These are phyloP conservation scores for Beta lomatogona DNA, from an alignment of 179 eudicot genomes.

Conservation along the genomic window DNA sequence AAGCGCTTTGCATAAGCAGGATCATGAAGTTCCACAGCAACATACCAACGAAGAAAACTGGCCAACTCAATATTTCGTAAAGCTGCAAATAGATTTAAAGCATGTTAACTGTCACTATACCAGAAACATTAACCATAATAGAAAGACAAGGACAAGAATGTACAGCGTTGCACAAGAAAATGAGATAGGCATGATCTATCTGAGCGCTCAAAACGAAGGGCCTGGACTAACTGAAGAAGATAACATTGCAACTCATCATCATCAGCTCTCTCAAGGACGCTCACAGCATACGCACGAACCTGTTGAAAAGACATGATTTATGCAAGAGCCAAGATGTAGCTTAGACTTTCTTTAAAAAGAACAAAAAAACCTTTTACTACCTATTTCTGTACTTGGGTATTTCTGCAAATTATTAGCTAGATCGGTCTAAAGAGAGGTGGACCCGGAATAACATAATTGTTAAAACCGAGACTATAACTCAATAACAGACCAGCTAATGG, in stretches of 20 bases:
- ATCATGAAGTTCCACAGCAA: slow-evolving; percentile 97
- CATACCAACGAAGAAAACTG: slow-evolving; percentile 99
- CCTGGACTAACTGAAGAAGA: slow-evolving; percentile 97
- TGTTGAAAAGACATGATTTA: slow-evolving; percentile 31
- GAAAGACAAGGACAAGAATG: slow-evolving; percentile 10
- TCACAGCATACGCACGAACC: slow-evolving; percentile 99
- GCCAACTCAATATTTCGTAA: slow-evolving; percentile 85
- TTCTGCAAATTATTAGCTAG: too few relatives aligned
- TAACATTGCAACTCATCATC: slow-evolving; percentile 99
- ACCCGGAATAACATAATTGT: not conserved
- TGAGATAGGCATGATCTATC: slow-evolving; percentile 93
- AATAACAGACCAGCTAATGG: not conserved
- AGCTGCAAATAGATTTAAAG: slow-evolving; percentile 49
- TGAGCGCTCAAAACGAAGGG: slow-evolving; percentile 97
- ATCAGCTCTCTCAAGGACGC: slow-evolving; percentile 94
- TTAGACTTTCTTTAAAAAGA: not conserved
- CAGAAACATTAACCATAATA: slow-evolving; percentile 13
- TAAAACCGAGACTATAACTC: not conserved
- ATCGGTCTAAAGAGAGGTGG: too few relatives aligned
- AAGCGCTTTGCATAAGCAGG: slow-evolving; percentile 94
- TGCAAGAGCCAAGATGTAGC: slow-evolving; percentile 6
- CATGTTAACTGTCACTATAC: not conserved
- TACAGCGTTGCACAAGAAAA: slow-evolving; percentile 96
- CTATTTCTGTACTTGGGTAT: too few relatives aligned
- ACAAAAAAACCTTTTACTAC: too few relatives aligned